Evolutionary conservation across 2,329 filamentous ascomycete species (phyloP).

Genomic region (Coleophoma crateriformis): DNA sequence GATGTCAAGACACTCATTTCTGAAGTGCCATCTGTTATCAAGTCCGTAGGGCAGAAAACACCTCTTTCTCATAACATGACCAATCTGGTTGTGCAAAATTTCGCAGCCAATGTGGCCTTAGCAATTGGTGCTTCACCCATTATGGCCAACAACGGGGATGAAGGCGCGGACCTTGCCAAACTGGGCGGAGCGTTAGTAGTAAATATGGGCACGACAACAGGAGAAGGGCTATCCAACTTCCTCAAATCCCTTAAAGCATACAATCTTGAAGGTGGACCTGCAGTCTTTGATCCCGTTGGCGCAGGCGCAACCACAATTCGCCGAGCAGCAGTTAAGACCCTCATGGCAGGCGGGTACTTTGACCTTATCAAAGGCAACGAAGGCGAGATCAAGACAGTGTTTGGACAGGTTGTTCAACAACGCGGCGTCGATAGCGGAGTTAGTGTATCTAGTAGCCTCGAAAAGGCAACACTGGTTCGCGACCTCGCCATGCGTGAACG

Average conservation of each 20-base stretch:
- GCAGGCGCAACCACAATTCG: conserved; percentile 77
- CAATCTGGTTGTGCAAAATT: conserved; percentile 91
- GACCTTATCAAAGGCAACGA: conserved; percentile 94
- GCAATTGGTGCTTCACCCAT: conserved; percentile 84
- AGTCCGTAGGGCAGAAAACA: conserved; percentile 52
- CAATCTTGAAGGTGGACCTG: conserved; percentile 68
- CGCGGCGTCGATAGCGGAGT: conserved; percentile 77
- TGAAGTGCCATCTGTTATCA: conserved; percentile 39
- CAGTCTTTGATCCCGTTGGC: conserved; percentile 86
- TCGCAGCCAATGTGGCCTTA: conserved; percentile 86
- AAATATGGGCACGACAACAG: conserved; percentile 91
- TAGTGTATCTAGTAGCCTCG: conserved; percentile 43
- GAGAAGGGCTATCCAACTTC: conserved; percentile 68
- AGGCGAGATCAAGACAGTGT: conserved; percentile 73
- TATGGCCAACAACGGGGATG: conserved; percentile 83
- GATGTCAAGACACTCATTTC: conserved; percentile 17
- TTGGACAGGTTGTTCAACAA: conserved; percentile 57
- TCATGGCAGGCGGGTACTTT: conserved; percentile 72
- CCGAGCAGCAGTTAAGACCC: conserved; percentile 61
- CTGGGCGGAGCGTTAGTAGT: conserved; percentile 77
- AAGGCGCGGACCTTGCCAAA: conserved; percentile 74
- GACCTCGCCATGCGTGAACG: conserved; percentile 62
- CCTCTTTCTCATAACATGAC: conserved; percentile 96
- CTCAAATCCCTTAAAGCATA: conserved; percentile 72
- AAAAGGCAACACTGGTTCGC: conserved; percentile 58